Base-by-base conservation (phyloP, 108 stramenopile genomes). In the Cyclotella choctawhatcheeana region DNA sequence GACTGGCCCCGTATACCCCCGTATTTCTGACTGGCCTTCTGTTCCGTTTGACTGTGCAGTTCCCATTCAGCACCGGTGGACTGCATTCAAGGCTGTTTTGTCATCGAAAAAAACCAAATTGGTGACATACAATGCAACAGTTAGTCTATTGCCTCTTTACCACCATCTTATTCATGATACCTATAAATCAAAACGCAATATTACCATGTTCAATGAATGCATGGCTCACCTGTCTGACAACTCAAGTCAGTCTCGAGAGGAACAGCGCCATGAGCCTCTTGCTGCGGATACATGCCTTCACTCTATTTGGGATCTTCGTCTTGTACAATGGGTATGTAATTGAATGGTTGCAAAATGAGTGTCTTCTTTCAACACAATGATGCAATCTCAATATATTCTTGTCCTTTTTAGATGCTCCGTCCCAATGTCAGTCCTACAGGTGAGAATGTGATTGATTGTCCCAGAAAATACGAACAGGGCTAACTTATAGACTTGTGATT, bases 81-180 rank as follows among this genome's bases (percentile, higher is more conserved):
- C 37, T 50, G 68, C 74, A 18, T 68, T 83, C 22, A 66, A 73
- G 69, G 67, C 67, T 8, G 58, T 83, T 25, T 27, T 83, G 44
- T 47, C 54, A 10, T 69, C 55, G 2, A 67, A 54, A 44, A 33
- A 13, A 17, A 58, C 55, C 10, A 79, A 58, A n/a, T 25, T 69
- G 44, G 71, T 76, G 5, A 83, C 78, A 2, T 83, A 79, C 68
- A 79, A 83, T 74, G 82, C 82, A 30, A 65, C 66, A 17, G 55
- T 70, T 12, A 54, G 47, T 30, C 50, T 83, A 2, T 50, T 83
- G 31, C 82, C 82, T 0, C 71, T 67, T 24, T 78, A 79, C 37
- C 33, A 71, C 52, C 78, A 83, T 60, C 61, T 64, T 1, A 62
- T 56, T 31, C 67, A 70, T 54, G 79, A 83, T 67, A 65, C 47